Base-by-base conservation (phyloP, 139 green algal genomes). In the Micromonas pusilla region DNA sequence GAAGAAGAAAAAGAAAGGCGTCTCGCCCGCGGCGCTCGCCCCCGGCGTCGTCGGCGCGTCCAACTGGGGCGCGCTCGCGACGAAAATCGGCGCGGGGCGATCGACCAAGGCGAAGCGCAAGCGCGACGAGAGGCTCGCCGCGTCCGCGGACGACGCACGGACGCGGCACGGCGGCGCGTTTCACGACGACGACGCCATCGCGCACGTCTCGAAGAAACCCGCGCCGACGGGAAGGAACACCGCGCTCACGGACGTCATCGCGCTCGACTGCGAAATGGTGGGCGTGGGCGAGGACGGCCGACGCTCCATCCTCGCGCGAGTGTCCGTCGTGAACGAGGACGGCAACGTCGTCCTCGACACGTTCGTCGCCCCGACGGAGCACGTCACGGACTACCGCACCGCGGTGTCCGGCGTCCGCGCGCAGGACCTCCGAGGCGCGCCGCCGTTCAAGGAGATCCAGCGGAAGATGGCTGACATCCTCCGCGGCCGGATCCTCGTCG, bases 211-310 rank as follows among this genome's bases (percentile, higher is more conserved):
- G 3, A 54, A 52, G 67, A 54, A 28, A 2, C 72, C 52, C 45
- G 39, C 0, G 68, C 37, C 37, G 37, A 75, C 68, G 36, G 37
- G 37, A 19, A 28, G 37, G 20, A 62, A 75, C 37, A 62, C 37
- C 20, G n/a, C 68, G 20, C 54, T 72, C 2, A 80, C 74, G 62
- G 30, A 68, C 23, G 3, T 37, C 31, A n/a, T 98, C 33, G 93
- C 94, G 0, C 71, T 98, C 9, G 94, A 98, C 77, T 98, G 94
- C 85, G 94, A 98, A 86, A 97, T 98, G 92, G 94, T 98, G 5
- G 74, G 94, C 2, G 87, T 94, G 21, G 94, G 92, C 0, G 83
- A 83, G 0, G 78, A 82, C 0, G 94, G 90, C 0, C 23, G 34
- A 16, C 65, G 79, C 28, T 88, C 78, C 37, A 80, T 86, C 0